Percentiles rank a stretch among this genome's conserved stretches.
Conservation (phyloP, 2,329 filamentous ascomycete genomes). For the Oidium heveae region DNA sequence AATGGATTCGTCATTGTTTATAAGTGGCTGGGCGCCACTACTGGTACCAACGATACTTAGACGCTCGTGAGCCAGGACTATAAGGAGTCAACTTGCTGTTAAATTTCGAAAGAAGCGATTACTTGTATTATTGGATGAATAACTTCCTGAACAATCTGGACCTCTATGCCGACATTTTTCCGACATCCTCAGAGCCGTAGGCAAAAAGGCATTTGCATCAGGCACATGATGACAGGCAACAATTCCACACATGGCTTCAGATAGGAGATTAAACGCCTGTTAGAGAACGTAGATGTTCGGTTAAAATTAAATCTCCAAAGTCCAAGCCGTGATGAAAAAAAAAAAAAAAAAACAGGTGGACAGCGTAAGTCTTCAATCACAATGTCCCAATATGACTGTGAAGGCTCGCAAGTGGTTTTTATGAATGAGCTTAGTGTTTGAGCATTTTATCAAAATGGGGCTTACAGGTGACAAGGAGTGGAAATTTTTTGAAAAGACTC, state of each 20-base stretch:
- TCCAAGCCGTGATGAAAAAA: too few species aligned
- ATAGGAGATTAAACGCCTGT: too few species aligned
- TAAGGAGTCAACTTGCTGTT: slow-evolving; percentile 7
- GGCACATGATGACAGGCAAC: slow-evolving; percentile 89
- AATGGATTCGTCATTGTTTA: slow-evolving; percentile 72
- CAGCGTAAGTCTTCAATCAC: too few species aligned
- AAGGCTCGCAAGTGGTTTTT: too few species aligned
- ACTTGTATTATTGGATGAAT: slow-evolving; percentile 82
- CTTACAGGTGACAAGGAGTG: too few species aligned
- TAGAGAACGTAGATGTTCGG: too few species aligned
- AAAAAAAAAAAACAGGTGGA: too few species aligned
- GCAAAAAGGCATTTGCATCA: slow-evolving; percentile 90
- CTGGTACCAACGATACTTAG: slow-evolving; percentile 90
- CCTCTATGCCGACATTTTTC: slow-evolving; percentile 97
- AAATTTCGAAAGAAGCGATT: neutral
- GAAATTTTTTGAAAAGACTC: too few species aligned
- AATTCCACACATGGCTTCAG: slow-evolving; percentile 17
- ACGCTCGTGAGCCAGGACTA: slow-evolving; percentile 90
- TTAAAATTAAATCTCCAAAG: too few species aligned
- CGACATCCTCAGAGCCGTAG: slow-evolving; percentile 72
- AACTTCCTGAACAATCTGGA: slow-evolving; percentile 93
- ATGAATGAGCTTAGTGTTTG: too few species aligned
- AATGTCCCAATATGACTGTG: too few species aligned
- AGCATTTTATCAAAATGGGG: too few species aligned
- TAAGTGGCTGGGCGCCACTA: slow-evolving; percentile 81